phyloP scores from a whole-genome alignment of 164 flowering plant genomes.

The Magnolia changhungtana region DNA sequence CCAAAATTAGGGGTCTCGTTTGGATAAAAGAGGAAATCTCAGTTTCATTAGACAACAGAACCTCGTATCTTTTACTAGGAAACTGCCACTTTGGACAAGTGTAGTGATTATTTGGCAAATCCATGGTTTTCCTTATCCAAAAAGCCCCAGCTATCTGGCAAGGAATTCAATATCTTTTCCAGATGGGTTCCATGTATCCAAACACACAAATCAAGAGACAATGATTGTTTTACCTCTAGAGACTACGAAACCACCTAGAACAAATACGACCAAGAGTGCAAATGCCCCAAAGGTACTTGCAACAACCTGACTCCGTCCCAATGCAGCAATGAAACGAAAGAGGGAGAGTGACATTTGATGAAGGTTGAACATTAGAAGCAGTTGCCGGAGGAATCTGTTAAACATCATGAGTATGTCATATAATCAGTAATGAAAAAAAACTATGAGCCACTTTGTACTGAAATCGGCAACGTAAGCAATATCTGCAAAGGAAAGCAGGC shows the following conservation, averaged over 20 bases:
- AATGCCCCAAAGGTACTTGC: slow-evolving; percentile 62
- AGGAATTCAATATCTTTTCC: not conserved
- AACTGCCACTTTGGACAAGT: no score
- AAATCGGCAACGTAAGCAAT: not conserved
- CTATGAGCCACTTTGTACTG: not conserved
- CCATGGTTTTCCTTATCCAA: not conserved
- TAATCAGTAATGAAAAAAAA: not conserved
- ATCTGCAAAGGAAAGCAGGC: not conserved
- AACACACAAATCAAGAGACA: not conserved
- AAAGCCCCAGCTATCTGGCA: not conserved
- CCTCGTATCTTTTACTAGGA: no score
- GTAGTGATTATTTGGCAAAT: no score
- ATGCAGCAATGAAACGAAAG: slow-evolving; percentile 51
- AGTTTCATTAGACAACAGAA: no score
- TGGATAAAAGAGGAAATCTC: no score
- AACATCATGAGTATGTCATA: not conserved
- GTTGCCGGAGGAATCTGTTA: slow-evolving; percentile 54
- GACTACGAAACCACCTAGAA: slow-evolving; percentile 61
- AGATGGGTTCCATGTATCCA: not conserved
- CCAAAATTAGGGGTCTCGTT: no score
- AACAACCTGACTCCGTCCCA: slow-evolving; percentile 46
- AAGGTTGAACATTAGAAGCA: slow-evolving; percentile 34
- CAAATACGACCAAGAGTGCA: slow-evolving; percentile 35
- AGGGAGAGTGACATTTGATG: slow-evolving; percentile 58
- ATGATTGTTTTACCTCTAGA: slow-evolving; percentile 44